Conservation (phyloP, 306 rosid species). For the Carpinus viminea region DNA sequence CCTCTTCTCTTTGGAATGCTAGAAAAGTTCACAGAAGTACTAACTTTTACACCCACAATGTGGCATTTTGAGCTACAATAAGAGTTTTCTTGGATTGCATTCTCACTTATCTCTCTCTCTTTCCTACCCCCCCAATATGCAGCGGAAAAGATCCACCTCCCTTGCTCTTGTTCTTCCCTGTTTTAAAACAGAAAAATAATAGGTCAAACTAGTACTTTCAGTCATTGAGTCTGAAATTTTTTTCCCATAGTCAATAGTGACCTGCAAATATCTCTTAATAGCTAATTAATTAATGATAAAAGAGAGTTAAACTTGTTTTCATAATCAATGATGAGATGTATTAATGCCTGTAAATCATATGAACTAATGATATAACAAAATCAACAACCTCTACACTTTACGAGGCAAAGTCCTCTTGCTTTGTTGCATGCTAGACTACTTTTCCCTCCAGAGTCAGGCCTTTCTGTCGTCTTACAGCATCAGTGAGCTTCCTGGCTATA, state of each 20-base stretch:
- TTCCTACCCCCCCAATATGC: too few species aligned
- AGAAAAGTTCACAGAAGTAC: too few species aligned
- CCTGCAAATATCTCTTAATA: neutral
- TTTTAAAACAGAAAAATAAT: neutral
- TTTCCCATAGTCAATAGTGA: neutral
- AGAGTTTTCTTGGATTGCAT: too few species aligned
- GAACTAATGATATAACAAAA: neutral
- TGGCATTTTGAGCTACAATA: too few species aligned
- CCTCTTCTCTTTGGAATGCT: too few species aligned
- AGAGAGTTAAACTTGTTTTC: neutral
- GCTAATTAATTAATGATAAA: neutral
- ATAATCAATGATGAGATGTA: constrained; percentile 4
- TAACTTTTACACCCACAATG: too few species aligned
- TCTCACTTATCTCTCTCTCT: too few species aligned
- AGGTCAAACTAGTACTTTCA: neutral
- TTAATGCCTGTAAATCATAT: neutral
- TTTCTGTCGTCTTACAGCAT: constrained; percentile 71
- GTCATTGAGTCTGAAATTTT: neutral
- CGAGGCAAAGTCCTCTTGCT: constrained; percentile 91
- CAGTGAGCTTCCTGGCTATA: constrained; percentile 78
- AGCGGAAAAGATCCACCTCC: too few species aligned
- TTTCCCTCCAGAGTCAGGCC: constrained; percentile 91
- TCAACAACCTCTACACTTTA: constrained; percentile 54
- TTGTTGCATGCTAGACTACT: constrained; percentile 87
- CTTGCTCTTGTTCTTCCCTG: too few species aligned